Evolutionary conservation across 2,329 filamentous ascomycete species (phyloP).

Genomic region (Trichoderma sp.): DNA sequence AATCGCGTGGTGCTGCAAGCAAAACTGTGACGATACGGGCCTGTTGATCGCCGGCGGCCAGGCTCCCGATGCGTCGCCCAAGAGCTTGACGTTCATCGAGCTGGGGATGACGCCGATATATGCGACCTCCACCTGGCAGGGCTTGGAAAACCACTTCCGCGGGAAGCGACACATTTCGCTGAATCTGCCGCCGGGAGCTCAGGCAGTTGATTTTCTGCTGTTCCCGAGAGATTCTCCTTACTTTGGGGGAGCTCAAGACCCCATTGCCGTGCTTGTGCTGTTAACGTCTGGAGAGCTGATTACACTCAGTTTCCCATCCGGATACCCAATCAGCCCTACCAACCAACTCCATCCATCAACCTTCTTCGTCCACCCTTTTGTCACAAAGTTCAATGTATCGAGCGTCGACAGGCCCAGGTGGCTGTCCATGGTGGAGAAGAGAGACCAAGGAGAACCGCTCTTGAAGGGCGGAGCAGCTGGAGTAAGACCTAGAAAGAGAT

Average conservation of each 20-base stretch:
- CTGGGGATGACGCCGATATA: constrained; percentile 87
- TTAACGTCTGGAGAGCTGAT: constrained; percentile 86
- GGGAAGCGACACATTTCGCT: constrained; percentile 74
- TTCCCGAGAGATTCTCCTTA: constrained; percentile 83
- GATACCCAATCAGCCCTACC: constrained; percentile 86
- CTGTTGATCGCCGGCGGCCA: constrained; percentile 84
- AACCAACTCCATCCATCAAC: constrained; percentile 89
- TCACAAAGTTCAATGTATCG: constrained; percentile 71
- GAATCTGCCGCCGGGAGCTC: constrained; percentile 73
- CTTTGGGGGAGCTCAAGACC: constrained; percentile 86
- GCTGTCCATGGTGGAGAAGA: constrained; percentile 86
- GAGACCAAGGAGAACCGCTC: constrained; percentile 75
- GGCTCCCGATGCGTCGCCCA: constrained; percentile 64
- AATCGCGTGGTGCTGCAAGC: constrained; percentile 91
- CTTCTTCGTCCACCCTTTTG: constrained; percentile 87
- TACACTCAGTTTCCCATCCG: constrained; percentile 89
- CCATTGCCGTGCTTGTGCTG: constrained; percentile 78
- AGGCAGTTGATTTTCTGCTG: constrained; percentile 78
- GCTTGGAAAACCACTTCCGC: constrained; percentile 75
- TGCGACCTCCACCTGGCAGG: constrained; percentile 86
- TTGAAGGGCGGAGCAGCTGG: constrained; percentile 78
- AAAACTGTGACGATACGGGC: constrained; percentile 90
- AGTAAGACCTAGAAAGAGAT: constrained; percentile 69
- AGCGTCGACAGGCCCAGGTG: constrained; percentile 77
- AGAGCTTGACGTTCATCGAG: constrained; percentile 86